These are phyloP conservation scores for Microcos paniculata DNA, from an alignment of 345 rosid genomes.

Conservation along the genomic window DNA sequence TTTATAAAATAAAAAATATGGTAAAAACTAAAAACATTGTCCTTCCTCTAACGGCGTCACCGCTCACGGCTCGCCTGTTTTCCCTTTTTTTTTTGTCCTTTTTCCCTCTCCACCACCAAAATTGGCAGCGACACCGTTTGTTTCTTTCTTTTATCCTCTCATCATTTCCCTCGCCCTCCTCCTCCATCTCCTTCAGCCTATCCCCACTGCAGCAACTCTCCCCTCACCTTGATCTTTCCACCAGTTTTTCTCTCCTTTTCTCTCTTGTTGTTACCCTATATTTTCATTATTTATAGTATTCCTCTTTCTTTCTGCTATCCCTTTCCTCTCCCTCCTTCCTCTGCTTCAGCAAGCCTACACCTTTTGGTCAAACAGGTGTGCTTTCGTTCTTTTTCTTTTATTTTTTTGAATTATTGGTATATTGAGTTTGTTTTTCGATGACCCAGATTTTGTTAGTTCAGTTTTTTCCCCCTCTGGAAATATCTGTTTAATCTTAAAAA, in stretches of 20 bases:
- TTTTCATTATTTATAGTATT: neutral
- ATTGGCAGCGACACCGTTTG: neutral
- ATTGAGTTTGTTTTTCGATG: neutral
- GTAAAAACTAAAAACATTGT: neutral
- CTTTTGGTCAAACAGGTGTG: neutral
- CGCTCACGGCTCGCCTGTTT: neutral
- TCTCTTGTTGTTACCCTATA: neutral
- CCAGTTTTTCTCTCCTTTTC: neutral
- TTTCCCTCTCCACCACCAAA: too few species aligned
- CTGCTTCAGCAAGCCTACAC: neutral
- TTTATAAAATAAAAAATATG: too few species aligned
- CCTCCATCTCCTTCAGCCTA: neutral
- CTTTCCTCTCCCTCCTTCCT: neutral
- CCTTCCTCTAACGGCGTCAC: too few species aligned
- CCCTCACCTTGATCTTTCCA: neutral
- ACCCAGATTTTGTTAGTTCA: neutral
- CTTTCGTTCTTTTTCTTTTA: neutral
- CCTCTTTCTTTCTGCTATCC: neutral
- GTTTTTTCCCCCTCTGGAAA: neutral
- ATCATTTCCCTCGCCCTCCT: neutral
- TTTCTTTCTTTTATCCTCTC: neutral
- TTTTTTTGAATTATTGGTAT: too few species aligned
- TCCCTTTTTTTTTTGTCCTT: neutral
- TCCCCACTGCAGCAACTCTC: neutral
- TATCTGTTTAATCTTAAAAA: neutral